phyloP scores from a whole-genome alignment of 202 grass and related monocot species.

The Eragrostis tef region DNA sequence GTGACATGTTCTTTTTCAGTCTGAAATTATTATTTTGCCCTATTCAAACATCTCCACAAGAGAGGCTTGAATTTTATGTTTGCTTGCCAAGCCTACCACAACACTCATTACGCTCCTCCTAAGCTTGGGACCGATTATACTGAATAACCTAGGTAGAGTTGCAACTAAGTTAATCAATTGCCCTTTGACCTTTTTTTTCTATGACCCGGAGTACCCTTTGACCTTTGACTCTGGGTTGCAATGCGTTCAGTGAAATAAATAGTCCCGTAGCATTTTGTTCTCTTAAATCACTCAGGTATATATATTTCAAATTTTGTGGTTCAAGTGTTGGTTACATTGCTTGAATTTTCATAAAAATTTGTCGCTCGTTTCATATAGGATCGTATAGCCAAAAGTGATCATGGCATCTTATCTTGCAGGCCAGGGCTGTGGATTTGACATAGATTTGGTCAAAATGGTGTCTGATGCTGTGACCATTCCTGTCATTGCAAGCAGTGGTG shows the following conservation, averaged over 20 bases:
- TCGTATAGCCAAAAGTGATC: conserved; percentile 30
- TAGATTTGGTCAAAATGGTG: conserved; percentile 92
- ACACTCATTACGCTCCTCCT: not conserved
- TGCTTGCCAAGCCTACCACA: not conserved
- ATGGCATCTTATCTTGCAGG: conserved; percentile 56
- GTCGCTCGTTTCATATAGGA: conserved; percentile 8
- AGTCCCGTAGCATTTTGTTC: conserved; percentile 15
- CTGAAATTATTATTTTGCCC: conserved; percentile 3
- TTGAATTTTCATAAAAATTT: conserved; percentile 20
- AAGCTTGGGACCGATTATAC: not conserved
- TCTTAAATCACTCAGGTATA: conserved; percentile 5
- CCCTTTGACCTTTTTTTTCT: not conserved
- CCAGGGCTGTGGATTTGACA: conserved; percentile 89
- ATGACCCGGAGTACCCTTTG: not conserved
- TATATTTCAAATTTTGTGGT: not conserved
- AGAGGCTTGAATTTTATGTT: not conserved
- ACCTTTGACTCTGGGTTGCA: not conserved
- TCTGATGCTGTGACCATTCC: conserved; percentile 95
- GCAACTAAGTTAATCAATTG: not conserved
- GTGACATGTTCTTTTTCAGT: not conserved
- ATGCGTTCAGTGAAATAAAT: conserved; percentile 22
- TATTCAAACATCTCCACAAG: not conserved
- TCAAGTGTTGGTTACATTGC: not conserved
- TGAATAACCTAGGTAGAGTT: not conserved
- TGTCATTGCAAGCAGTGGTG: conserved; percentile 94